These are phyloP conservation scores for Plasmodium yoelii DNA, from an alignment of 169 alveolate species.

Conservation along the genomic window DNA sequence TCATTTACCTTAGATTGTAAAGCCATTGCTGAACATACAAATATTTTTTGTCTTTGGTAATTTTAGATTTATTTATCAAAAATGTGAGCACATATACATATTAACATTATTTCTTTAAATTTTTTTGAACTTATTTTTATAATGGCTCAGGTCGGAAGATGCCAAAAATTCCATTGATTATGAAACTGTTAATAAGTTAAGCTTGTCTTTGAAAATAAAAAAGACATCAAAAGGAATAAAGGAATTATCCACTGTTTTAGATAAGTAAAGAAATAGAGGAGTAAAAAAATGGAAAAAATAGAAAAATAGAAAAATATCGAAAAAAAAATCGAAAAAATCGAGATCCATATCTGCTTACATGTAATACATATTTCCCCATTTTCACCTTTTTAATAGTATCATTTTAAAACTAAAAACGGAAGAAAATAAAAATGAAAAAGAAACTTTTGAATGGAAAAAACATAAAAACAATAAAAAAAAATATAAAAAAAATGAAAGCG, in stretches of 20 bases:
- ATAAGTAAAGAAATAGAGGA: conserved; percentile 22
- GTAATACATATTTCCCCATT: not conserved
- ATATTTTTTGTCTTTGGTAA: conserved; percentile 71
- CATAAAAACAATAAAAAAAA: conserved; percentile 6
- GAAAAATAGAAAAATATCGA: too few species aligned
- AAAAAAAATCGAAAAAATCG: not conserved
- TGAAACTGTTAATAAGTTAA: conserved; percentile 57
- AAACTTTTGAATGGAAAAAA: not conserved
- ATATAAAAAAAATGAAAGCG: not conserved
- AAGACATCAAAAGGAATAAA: conserved; percentile 43
- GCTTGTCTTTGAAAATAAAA: conserved; percentile 31
- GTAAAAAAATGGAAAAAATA: not conserved
- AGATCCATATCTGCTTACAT: not conserved
- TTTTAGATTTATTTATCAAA: not conserved
- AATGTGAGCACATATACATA: not conserved
- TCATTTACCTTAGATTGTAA: conserved; percentile 44
- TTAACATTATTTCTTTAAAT: too few species aligned
- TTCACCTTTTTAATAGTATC: conserved; percentile 3
- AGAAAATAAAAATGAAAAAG: conserved; percentile 9
- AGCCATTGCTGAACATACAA: conserved; percentile 66
- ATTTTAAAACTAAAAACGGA: conserved; percentile 13
- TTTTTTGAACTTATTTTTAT: not conserved
- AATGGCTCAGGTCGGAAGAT: conserved; percentile 49
- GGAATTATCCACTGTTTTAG: conserved; percentile 12
- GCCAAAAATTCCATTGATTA: conserved; percentile 42